Evolutionary conservation across 805 yeast genomes (phyloP).

Genomic region (Starmera quercuum): DNA sequence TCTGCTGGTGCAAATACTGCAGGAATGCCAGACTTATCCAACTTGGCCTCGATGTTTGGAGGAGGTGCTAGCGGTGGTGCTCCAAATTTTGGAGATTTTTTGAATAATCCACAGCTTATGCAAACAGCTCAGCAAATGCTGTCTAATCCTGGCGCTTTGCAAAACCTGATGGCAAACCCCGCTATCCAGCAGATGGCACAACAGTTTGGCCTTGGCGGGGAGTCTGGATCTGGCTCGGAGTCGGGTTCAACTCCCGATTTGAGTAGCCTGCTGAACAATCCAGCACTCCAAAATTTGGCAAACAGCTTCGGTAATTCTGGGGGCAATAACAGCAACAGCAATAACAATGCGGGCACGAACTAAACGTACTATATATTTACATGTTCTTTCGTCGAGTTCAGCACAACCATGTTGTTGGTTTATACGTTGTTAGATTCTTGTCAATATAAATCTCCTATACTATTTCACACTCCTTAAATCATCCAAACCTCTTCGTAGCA

Average conservation of each 20-base stretch:
- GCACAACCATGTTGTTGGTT: too few relatives aligned
- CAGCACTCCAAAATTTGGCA: slow-evolving; percentile 68
- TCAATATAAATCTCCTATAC: too few relatives aligned
- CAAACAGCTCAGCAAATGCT: slow-evolving; percentile 84
- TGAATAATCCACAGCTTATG: slow-evolving; percentile 89
- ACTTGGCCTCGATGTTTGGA: slow-evolving; percentile 61
- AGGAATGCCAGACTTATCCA: slow-evolving; percentile 56
- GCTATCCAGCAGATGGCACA: slow-evolving; percentile 79
- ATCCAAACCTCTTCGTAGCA: slow-evolving; percentile 16
- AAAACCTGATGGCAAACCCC: slow-evolving; percentile 72
- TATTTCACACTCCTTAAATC: slow-evolving; percentile 8
- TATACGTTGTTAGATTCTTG: background rate
- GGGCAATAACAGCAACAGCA: slow-evolving; percentile 10
- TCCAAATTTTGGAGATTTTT: slow-evolving; percentile 58
- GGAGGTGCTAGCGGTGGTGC: slow-evolving; percentile 65
- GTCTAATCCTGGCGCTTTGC: slow-evolving; percentile 76
- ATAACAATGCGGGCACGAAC: slow-evolving; percentile 9
- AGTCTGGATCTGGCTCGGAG: too few relatives aligned
- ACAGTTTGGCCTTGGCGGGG: slow-evolving; percentile 62
- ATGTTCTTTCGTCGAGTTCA: background rate
- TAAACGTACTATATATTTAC: too few relatives aligned
- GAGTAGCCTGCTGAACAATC: slow-evolving; percentile 72
- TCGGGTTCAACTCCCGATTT: slow-evolving; percentile 40
- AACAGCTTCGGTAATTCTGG: slow-evolving; percentile 47
- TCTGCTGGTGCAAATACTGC: slow-evolving; percentile 21